phyloP scores from a whole-genome alignment of 139 green algal genomes.

The Pleodorina starrii region DNA sequence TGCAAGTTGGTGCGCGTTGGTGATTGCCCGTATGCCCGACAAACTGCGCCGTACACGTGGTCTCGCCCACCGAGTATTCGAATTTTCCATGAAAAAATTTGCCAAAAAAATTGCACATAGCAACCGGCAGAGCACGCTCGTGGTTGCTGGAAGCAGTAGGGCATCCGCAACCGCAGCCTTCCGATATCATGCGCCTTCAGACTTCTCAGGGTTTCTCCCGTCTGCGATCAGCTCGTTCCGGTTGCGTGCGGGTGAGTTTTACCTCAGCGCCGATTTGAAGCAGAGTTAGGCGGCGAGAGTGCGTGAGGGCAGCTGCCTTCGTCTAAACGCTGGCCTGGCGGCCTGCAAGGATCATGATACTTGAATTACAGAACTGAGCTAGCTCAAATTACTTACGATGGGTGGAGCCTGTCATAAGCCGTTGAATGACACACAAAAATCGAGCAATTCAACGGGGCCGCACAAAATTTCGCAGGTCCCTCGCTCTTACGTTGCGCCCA shows the following conservation, averaged over 20 bases:
- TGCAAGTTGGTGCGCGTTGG: too few relatives aligned
- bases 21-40: too few relatives aligned
- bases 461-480: not conserved
- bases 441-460: not conserved
- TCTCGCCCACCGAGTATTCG: too few relatives aligned
- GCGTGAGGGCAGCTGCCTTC: not conserved
- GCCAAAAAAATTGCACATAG: too few relatives aligned
- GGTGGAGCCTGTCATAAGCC: constrained; percentile 1
- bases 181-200: constrained; percentile 7
- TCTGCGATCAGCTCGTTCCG: constrained; percentile 4
- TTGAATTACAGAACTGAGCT: not conserved
- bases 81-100: too few relatives aligned
- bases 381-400: not conserved
- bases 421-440: not conserved
- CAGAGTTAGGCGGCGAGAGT: too few relatives aligned
- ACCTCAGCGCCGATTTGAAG: too few relatives aligned
- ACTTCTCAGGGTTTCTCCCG: not conserved
- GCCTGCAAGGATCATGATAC: not conserved
- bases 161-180: too few relatives aligned
- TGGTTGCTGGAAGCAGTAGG: too few relatives aligned
- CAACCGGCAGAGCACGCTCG: too few relatives aligned
- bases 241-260: not conserved
- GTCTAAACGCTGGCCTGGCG: not conserved
- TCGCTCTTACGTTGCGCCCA: not conserved
- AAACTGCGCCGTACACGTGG: too few relatives aligned